phyloP scores from a whole-genome alignment of 345 rosid genomes.

The Hibiscus trionum region DNA sequence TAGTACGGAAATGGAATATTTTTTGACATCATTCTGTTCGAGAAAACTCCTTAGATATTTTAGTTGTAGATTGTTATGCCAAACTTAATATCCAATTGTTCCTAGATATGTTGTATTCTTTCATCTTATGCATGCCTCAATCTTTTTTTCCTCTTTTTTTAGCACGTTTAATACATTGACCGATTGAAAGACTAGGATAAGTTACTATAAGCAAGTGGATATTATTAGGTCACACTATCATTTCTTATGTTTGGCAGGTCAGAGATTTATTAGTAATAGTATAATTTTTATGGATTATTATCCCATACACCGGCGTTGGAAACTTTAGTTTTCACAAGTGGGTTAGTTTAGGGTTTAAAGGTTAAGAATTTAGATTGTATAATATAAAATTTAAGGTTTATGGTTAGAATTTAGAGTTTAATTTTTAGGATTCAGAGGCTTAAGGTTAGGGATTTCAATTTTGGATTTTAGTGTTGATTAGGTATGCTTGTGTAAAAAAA shows the following conservation, averaged over 20 bases:
- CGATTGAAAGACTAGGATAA: neutral
- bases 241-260: neutral
- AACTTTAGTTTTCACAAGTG: no score
- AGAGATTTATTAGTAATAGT: neutral
- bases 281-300: no score
- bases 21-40: no score
- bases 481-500: no score
- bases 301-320: no score
- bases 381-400: no score
- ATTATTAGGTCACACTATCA: neutral
- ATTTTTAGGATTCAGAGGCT: no score
- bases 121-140: neutral
- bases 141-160: neutral
- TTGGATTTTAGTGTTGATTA: no score
- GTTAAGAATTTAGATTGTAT: no score
- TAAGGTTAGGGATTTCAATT: no score
- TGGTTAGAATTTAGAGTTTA: no score
- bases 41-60: neutral
- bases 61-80: neutral
- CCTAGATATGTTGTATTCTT: neutral
- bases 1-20: neutral
- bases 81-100: neutral
- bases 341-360: no score
- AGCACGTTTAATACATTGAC: neutral
- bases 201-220: neutral